phyloP scores from a whole-genome alignment of 106 monocot species.

The Allium sativum region DNA sequence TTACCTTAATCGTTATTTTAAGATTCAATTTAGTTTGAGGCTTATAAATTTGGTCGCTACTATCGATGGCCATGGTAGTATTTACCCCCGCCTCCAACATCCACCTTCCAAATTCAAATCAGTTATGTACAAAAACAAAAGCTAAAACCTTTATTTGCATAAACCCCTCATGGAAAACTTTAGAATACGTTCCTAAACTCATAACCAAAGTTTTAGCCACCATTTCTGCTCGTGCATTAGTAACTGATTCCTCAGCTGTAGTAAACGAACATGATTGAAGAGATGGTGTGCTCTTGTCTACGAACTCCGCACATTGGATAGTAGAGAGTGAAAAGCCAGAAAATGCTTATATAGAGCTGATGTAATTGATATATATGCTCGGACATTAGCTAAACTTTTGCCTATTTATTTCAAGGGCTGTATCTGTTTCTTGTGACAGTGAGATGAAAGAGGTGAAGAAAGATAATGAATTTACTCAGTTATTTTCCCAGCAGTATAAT shows the following conservation, averaged over 20 bases:
- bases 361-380: constrained; percentile 1
- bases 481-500: constrained; percentile 10
- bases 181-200: neutral
- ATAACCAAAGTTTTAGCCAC: neutral
- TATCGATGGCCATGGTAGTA: too few relatives aligned
- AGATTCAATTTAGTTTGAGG: too few relatives aligned
- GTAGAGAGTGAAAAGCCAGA: neutral
- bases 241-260: neutral
- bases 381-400: constrained; percentile 3
- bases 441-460: constrained; percentile 17
- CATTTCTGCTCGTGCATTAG: neutral
- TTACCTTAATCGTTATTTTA: too few relatives aligned
- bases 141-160: too few relatives aligned
- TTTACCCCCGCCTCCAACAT: too few relatives aligned
- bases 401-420: constrained; percentile 32
- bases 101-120: too few relatives aligned
- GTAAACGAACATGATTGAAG: too few relatives aligned
- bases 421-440: constrained; percentile 54
- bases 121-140: too few relatives aligned
- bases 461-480: constrained; percentile 21
- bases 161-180: neutral
- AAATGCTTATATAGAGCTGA: neutral
- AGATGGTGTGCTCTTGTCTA: neutral
- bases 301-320: neutral
- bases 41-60: too few relatives aligned